Evolutionary conservation across 257 asterid genomes (phyloP).

Genomic region (Solanum chilense): DNA sequence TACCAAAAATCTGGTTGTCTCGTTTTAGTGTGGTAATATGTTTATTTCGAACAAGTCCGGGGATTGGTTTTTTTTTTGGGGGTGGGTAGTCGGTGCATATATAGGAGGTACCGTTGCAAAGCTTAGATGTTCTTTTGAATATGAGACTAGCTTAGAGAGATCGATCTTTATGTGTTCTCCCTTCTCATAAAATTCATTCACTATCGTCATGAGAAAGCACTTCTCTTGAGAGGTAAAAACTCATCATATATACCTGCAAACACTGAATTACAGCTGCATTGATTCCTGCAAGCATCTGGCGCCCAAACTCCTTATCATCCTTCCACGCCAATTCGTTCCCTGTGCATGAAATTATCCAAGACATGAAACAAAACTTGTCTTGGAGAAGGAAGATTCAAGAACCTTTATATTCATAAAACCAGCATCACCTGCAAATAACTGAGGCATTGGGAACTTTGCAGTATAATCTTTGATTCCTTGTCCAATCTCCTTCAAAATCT

Average conservation of each 20-base stretch:
- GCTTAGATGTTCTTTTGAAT: not conserved
- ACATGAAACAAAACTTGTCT: not conserved
- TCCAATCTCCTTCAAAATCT: constrained; percentile 19
- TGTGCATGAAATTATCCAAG: constrained; percentile 6
- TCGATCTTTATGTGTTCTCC: not conserved
- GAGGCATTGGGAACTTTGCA: constrained; percentile 15
- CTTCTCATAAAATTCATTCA: not conserved
- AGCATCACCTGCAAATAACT: constrained; percentile 22
- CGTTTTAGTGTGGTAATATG: not conserved
- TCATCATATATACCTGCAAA: constrained; percentile 13
- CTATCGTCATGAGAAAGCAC: not conserved
- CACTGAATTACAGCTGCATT: constrained; percentile 34
- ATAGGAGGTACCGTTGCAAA: not conserved
- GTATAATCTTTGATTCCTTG: constrained; percentile 9
- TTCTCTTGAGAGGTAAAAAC: not conserved
- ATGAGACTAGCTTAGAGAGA: not conserved
- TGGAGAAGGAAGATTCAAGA: not conserved
- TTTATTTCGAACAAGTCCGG: not conserved
- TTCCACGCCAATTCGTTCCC: constrained; percentile 32
- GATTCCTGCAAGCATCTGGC: constrained; percentile 47
- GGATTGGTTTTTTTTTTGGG: not conserved
- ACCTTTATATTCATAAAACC: not conserved
- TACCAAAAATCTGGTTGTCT: not conserved
- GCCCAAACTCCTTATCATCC: constrained; percentile 34
- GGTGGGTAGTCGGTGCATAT: not conserved